Evolutionary conservation across 257 asterid genomes (phyloP).

Genomic region (Plantago ovata): DNA sequence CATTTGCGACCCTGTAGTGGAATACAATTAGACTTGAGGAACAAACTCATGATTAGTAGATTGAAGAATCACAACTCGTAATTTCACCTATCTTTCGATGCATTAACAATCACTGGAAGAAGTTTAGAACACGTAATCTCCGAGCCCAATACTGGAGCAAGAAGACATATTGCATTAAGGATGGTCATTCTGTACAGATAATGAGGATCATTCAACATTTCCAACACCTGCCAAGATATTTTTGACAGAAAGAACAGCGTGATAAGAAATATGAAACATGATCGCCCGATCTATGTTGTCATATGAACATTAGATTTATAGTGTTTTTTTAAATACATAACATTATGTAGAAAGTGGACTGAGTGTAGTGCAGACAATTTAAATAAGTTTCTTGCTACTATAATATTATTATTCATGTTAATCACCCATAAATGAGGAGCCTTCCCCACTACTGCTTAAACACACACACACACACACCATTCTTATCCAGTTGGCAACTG

Average conservation of each 20-base stretch:
- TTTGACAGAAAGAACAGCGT: background rate
- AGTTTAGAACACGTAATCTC: slow-evolving; percentile 86
- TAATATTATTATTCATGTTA: background rate
- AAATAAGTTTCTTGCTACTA: background rate
- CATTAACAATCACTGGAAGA: slow-evolving; percentile 69
- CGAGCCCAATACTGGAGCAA: slow-evolving; percentile 93
- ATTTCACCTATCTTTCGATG: slow-evolving; percentile 59
- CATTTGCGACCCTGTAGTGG: slow-evolving; percentile 57
- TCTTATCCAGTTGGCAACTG: background rate
- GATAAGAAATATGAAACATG: background rate
- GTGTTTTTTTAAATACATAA: no score
- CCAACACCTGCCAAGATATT: slow-evolving; percentile 60
- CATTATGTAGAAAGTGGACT: no score
- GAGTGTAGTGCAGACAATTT: background rate
- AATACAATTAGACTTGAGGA: background rate
- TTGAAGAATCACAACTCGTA: background rate
- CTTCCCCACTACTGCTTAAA: background rate
- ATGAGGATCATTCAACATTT: slow-evolving; percentile 72
- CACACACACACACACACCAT: background rate
- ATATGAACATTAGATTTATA: background rate
- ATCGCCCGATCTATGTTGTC: no score
- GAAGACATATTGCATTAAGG: slow-evolving; percentile 74
- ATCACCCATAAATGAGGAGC: background rate
- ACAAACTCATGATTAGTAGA: background rate
- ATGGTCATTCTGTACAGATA: slow-evolving; percentile 83